Percentiles rank a stretch among this genome's conserved stretches.
These are phyloP conservation scores for Waltergamsia citrina DNA, from an alignment of 2,329 filamentous ascomycete species.

Conservation along the genomic window DNA sequence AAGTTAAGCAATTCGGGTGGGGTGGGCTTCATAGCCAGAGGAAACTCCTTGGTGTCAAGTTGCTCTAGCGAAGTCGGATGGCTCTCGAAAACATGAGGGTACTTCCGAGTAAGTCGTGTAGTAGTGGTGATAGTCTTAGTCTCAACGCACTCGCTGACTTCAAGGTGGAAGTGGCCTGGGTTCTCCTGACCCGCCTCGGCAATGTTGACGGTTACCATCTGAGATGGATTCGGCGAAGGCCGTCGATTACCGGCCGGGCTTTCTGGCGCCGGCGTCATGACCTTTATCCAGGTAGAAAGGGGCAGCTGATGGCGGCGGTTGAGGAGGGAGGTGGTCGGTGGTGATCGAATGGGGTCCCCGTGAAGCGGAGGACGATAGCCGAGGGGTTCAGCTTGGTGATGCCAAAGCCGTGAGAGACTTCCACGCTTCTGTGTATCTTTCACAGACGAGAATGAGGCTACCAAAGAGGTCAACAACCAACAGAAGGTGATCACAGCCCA, in stretches of 20 bases:
- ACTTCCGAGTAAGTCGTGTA: slow-evolving; percentile 76
- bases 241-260: slow-evolving; percentile 27
- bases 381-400: no score
- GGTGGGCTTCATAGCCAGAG: slow-evolving; percentile 73
- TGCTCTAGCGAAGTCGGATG: slow-evolving; percentile 60
- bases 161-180: slow-evolving; percentile 38
- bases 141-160: slow-evolving; percentile 56
- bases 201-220: slow-evolving; percentile 37
- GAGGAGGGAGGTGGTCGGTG: no score
- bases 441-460: no score
- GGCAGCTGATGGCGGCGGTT: background rate
- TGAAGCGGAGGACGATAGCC: no score
- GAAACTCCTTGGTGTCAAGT: slow-evolving; percentile 83
- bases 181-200: slow-evolving; percentile 26
- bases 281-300: background rate
- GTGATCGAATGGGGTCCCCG: no score
- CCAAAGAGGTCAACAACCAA: background rate
- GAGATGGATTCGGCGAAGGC: slow-evolving; percentile 17
- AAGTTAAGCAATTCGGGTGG: slow-evolving; percentile 71
- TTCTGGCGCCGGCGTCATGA: slow-evolving; percentile 27
- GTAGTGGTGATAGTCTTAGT: slow-evolving; percentile 78
- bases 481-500: background rate
- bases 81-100: slow-evolving; percentile 74
- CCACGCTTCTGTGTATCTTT: no score
- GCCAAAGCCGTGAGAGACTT: no score